Evolutionary conservation across 371 early-diverging fungal genomes (phyloP), one percentile per base, ranked within the genome.

Genomic region (Mucor irregularis): DNA sequence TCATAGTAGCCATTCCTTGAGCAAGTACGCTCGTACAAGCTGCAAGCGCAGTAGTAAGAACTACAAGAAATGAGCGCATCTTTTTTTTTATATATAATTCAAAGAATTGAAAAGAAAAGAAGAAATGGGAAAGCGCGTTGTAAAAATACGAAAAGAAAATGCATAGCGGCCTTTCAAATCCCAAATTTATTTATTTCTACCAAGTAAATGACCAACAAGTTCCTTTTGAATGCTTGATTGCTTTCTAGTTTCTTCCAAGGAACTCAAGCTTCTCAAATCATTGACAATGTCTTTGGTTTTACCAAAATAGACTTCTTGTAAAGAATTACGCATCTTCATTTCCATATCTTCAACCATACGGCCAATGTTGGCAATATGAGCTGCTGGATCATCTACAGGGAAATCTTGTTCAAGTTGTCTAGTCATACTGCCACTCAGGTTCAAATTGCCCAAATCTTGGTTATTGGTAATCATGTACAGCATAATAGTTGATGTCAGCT

Each of bases 311-410:
- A 98, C 94, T 65, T 94, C 92, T 64, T 92, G 90, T 50, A 98
- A 70, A 14, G 90, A 69, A 65, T 94, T 91, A 50, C 98, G 90
- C 92, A 97, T 92, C 76, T 96, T 96, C 59, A 85, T 69, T 69
- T 98, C 98, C 90, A 94, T 93, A 52, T 96, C 98, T 69, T 98
- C 98, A 2, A 98, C 89, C 85, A 97, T 89, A n/a, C 90, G 86
- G 2, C 98, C 98, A 57, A 98, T 89, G 71, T 98, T 96, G 53
- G 83, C 90, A 49, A 98, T 83, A 62, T 98, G 98, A 31, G 90
- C 83, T 44, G 68, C 69, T 13, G 80, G 78, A 50, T 90, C 90
- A 40, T 94, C 91, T 3, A 91, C 75, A 11, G 88, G 83, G 46
- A 71, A 76, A 55, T 95, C 96, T 60, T 89, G 87, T 68, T 94